Percentiles rank a stretch among this genome's conserved stretches.
These are phyloP conservation scores for Ocimum tenuiflorum DNA, from an alignment of 257 asterid species.

Conservation along the genomic window DNA sequence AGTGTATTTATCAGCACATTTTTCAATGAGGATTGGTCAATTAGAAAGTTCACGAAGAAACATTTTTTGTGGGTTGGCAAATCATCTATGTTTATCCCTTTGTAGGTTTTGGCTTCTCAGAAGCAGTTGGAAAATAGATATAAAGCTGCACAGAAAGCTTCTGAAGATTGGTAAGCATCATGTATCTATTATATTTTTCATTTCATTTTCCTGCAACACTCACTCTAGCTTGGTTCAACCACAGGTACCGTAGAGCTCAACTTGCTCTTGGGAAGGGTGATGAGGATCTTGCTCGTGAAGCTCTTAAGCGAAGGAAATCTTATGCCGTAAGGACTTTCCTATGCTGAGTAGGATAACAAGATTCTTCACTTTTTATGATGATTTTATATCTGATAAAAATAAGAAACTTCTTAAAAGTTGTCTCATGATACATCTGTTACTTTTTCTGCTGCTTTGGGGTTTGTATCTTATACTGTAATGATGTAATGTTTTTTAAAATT, in stretches of 20 bases:
- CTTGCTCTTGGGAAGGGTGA: slow-evolving; percentile 94
- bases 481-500: too few relatives aligned
- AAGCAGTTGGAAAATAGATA: slow-evolving; percentile 87
- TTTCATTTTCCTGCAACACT: slow-evolving; percentile 17
- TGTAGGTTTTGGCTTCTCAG: slow-evolving; percentile 91
- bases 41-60: neutral
- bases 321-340: slow-evolving; percentile 55
- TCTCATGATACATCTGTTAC: slow-evolving; percentile 10
- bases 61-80: slow-evolving; percentile 1
- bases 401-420: neutral
- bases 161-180: slow-evolving; percentile 79
- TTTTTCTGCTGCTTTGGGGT: neutral
- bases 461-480: slow-evolving; percentile 5
- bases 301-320: slow-evolving; percentile 87
- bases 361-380: neutral
- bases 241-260: slow-evolving; percentile 93
- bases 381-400: slow-evolving; percentile 10
- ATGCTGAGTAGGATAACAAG: neutral
- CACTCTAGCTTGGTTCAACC: slow-evolving; percentile 25
- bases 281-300: slow-evolving; percentile 99
- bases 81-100: slow-evolving; percentile 10
- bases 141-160: slow-evolving; percentile 83
- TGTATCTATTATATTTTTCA: slow-evolving; percentile 2
- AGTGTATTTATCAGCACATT: slow-evolving; percentile 1
- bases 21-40: neutral